Conservation (phyloP, 2,329 filamentous ascomycete genomes). For the Corynespora cassiicola region DNA sequence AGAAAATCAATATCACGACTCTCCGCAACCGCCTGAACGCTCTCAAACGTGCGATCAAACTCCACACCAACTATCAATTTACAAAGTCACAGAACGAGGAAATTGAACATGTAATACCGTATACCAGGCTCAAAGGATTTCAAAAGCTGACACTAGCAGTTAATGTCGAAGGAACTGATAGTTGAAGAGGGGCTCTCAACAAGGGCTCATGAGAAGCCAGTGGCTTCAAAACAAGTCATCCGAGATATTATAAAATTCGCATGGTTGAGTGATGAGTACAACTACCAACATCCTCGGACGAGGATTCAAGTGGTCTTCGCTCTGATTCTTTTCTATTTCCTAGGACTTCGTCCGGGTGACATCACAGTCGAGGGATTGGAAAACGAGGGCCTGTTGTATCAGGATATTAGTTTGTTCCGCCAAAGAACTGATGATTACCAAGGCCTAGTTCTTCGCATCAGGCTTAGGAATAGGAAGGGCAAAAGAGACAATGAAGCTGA, state of each 20-base stretch:
- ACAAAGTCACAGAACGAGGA: conserved; percentile 7
- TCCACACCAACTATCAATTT: conserved; percentile 10
- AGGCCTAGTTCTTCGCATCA: conserved; percentile 4
- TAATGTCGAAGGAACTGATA: conserved; percentile 2
- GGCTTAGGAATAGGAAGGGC: conserved; percentile 9
- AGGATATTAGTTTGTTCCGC: conserved; percentile 5
- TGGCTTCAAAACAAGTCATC: conserved; percentile 8
- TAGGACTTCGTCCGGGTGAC: conserved; percentile 7
- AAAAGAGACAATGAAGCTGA: conserved; percentile 8
- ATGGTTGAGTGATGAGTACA: conserved; percentile 14
- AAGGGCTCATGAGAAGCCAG: conserved; percentile 5
- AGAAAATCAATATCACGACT: conserved; percentile 12
- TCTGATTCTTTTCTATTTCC: not conserved
- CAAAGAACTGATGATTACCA: not conserved
- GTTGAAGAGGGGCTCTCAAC: conserved; percentile 2
- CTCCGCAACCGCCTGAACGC: conserved; percentile 6
- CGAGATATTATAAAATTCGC: conserved; percentile 13
- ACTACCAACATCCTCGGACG: conserved; percentile 6
- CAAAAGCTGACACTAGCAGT: no score
- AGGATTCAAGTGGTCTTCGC: conserved; percentile 11
- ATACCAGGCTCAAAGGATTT: no score
- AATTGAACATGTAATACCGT: conserved; percentile 4
- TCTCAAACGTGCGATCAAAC: conserved; percentile 16
- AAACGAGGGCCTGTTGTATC: conserved; percentile 10
- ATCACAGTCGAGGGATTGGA: conserved; percentile 7